Conservation (phyloP, 2,329 filamentous ascomycete genomes). For the Exophiala sp. region DNA sequence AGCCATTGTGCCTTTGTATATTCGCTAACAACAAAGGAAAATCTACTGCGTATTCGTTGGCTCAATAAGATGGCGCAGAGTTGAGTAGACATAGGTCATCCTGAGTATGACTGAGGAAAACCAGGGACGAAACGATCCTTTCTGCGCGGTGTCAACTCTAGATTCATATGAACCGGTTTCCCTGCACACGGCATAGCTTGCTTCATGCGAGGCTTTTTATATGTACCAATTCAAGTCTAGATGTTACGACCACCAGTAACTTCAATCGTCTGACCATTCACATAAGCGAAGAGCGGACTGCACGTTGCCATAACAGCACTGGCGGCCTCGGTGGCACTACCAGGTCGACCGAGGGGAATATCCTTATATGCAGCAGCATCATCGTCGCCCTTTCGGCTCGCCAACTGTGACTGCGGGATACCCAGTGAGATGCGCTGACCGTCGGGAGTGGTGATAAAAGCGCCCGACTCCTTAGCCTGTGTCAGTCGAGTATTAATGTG, state of each 20-base stretch:
- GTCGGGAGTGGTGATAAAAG: slow-evolving; percentile 71
- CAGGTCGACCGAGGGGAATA: slow-evolving; percentile 74
- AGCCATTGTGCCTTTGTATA: no score
- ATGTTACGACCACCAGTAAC: slow-evolving; percentile 73
- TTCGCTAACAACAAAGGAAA: no score
- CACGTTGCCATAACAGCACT: slow-evolving; percentile 72
- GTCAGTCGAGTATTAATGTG: slow-evolving; percentile 77
- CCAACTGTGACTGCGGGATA: slow-evolving; percentile 62
- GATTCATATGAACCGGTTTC: no score
- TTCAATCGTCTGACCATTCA: slow-evolving; percentile 81
- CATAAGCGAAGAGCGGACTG: slow-evolving; percentile 79
- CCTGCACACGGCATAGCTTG: no score
- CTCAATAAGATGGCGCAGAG: no score
- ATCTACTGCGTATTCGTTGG: no score
- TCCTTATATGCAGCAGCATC: slow-evolving; percentile 53
- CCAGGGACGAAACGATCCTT: no score
- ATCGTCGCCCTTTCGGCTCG: slow-evolving; percentile 31
- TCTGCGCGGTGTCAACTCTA: no score
- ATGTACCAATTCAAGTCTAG: slow-evolving; percentile 34
- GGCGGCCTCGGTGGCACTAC: slow-evolving; percentile 76
- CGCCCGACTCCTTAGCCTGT: slow-evolving; percentile 78
- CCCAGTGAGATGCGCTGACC: slow-evolving; percentile 72
- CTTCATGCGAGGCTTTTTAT: no score
- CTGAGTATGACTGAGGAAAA: no score
- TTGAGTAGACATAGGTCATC: no score